Base-by-base conservation (phyloP, 2,329 filamentous ascomycete genomes). In the Trichoderma gracile region DNA sequence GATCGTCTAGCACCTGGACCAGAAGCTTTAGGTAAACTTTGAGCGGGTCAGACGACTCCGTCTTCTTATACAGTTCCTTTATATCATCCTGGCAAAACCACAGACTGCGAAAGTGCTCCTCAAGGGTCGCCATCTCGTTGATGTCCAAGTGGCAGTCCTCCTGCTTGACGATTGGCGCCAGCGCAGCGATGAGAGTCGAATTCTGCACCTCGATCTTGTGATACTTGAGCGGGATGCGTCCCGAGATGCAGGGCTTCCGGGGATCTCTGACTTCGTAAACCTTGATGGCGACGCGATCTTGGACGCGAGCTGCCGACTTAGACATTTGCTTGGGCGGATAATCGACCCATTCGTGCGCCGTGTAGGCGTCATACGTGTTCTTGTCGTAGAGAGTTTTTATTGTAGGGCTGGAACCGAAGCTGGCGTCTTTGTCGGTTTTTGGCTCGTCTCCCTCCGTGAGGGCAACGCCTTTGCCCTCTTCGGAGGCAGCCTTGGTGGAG, bases 11-110 rank as follows among this genome's bases (percentile, higher is more conserved):
- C 15, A 81, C 71, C 9, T 72, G 66, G 27, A 81, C 64, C 3
- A 83, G 69, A 2, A 81, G 73, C 30, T 75, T 70, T n/a, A 81
- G 63, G 47, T 78, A 79, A 1, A 73, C 68, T 61, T 75, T 75
- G 23, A 81, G 69, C 0, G 74, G 59, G 10, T 72, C 64, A 5
- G 70, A 68, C 19, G 65, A 67, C 8, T 68, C 66, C 5, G 72
- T 75, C 17, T 62, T 65, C 43, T 65, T 68, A 66, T 74, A 71
- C 43, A 78, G 70, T 2, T 71, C 72, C 21, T 73, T 68, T 38
- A 82, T 78, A 56, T 78, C 78, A 27, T 79, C 77, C 64, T 80
- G 76, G 66, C 75, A 75, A 69, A 82, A 82, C 73, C 76, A 82
- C 2, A 82, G 71, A 6, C 75, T 68, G 14, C 72, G 74, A 67